A percentile compares a stretch with the other conserved stretches of the same genome.
These are phyloP conservation scores for Pogostemon cablin DNA, from an alignment of 257 asterid species.

Conservation along the genomic window DNA sequence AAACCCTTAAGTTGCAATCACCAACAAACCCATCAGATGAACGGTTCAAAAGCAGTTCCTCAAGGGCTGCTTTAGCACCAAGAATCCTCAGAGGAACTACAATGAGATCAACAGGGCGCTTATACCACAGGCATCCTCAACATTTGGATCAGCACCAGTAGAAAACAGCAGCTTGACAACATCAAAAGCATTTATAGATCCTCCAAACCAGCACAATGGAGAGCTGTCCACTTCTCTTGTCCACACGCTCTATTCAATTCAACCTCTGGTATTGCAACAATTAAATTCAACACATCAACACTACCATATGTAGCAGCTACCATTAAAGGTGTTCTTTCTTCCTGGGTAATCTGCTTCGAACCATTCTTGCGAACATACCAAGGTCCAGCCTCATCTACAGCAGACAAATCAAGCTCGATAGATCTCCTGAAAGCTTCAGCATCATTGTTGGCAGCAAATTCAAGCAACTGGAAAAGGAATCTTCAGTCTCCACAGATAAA, in stretches of 20 bases:
- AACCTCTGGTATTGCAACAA: constrained; percentile 80
- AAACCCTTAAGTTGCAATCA: constrained; percentile 42
- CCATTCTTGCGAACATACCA: constrained; percentile 84
- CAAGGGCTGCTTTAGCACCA: constrained; percentile 57
- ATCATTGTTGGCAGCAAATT: constrained; percentile 84
- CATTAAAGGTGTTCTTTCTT: constrained; percentile 86
- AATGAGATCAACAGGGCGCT: constrained; percentile 68
- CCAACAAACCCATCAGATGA: constrained; percentile 67
- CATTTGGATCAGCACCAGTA: constrained; percentile 86
- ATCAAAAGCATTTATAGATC: constrained; percentile 55
- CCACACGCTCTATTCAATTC: constrained; percentile 80
- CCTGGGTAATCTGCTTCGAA: constrained; percentile 62
- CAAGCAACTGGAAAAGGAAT: constrained; percentile 80
- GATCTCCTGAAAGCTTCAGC: constrained; percentile 65
- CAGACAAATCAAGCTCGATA: constrained; percentile 71
- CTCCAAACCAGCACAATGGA: constrained; percentile 91
- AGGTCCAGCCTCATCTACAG: constrained; percentile 69
- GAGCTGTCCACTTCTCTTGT: constrained; percentile 75
- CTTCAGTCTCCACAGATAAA: constrained; percentile 62
- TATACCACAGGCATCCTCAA: constrained; percentile 63
- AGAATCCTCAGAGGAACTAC: constrained; percentile 59
- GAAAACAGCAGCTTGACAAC: constrained; percentile 70
- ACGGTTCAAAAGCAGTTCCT: constrained; percentile 61
- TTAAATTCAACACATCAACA: constrained; percentile 72
- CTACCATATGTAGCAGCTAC: constrained; percentile 92